phyloP scores from a whole-genome alignment of 805 yeast species.

The Nakazawaea populi region DNA sequence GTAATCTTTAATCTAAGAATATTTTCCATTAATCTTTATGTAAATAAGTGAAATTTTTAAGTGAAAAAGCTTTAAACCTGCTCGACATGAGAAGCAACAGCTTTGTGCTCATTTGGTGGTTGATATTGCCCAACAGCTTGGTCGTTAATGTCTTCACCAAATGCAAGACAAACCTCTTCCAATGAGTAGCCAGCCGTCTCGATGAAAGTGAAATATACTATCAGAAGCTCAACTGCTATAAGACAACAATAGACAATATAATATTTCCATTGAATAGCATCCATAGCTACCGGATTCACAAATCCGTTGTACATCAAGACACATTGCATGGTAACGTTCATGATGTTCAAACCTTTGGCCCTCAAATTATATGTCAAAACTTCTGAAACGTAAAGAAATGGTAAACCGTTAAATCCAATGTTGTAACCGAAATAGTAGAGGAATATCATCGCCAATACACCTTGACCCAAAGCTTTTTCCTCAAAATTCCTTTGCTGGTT shows the following conservation, averaged over 20 bases:
- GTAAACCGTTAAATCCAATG: constrained; percentile 37
- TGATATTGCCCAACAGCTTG: too few relatives aligned
- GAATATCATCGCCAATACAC: constrained; percentile 47
- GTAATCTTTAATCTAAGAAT: too few relatives aligned
- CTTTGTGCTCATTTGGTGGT: too few relatives aligned
- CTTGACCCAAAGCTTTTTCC: constrained; percentile 34
- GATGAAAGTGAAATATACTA: constrained; percentile 26
- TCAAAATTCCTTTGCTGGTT: constrained; percentile 35
- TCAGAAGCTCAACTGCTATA: constrained; percentile 20
- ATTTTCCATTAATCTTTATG: too few relatives aligned
- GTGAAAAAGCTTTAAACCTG: too few relatives aligned
- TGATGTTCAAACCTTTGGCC: constrained; percentile 18
- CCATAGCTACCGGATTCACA: constrained; percentile 24
- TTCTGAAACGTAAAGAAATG: constrained; percentile 40
- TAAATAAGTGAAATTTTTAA: too few relatives aligned
- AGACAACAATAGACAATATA: constrained; percentile 29
- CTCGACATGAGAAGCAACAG: too few relatives aligned
- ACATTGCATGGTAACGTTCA: constrained; percentile 16
- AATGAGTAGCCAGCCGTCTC: constrained; percentile 32
- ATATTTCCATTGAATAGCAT: constrained; percentile 28
- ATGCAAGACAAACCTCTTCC: constrained; percentile 33
- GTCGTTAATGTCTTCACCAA: constrained; percentile 20
- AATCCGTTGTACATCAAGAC: constrained; percentile 18
- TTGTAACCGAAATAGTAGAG: constrained; percentile 20
- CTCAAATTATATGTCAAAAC: constrained; percentile 22